A percentile compares a stretch with the other conserved stretches of the same genome.
Evolutionary conservation across 2,329 filamentous ascomycete genomes (phyloP).

Genomic region (Fusarium poae): DNA sequence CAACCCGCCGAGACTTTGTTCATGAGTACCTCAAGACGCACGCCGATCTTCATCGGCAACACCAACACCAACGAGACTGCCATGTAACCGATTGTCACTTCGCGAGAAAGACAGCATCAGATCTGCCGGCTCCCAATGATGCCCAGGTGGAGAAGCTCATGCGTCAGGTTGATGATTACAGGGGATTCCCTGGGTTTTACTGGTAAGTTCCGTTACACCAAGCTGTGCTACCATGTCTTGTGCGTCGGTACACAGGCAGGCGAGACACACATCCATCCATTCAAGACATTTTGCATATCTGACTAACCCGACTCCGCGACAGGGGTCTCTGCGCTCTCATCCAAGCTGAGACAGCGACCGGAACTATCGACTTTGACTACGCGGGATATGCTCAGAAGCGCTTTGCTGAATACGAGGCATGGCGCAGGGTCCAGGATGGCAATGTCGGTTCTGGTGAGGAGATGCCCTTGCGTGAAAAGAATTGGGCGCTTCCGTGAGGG

Average conservation of each 20-base stretch:
- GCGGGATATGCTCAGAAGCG: slow-evolving; percentile 41
- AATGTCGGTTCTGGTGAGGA: neutral
- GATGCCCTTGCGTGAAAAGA: slow-evolving; percentile 23
- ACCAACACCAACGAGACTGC: neutral
- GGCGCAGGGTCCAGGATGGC: slow-evolving; percentile 26
- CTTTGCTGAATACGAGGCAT: slow-evolving; percentile 40
- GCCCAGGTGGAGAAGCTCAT: slow-evolving; percentile 33
- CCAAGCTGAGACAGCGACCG: slow-evolving; percentile 45
- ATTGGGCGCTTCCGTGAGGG: slow-evolving; percentile 28
- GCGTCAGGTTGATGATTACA: slow-evolving; percentile 38
- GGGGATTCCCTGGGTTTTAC: slow-evolving; percentile 44
- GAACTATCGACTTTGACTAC: slow-evolving; percentile 45
- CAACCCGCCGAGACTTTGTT: slow-evolving; percentile 34
- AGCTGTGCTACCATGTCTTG: neutral
- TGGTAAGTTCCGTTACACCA: slow-evolving; percentile 34
- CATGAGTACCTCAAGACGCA: slow-evolving; percentile 33
- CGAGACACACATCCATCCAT: neutral
- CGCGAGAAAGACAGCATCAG: neutral
- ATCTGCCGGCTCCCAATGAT: slow-evolving; percentile 22
- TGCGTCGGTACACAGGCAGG: neutral
- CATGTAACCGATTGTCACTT: neutral
- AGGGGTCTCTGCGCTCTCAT: slow-evolving; percentile 46
- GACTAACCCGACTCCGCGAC: slow-evolving; percentile 23
- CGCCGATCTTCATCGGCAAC: slow-evolving; percentile 15
- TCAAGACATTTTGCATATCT: slow-evolving; percentile 1